Base-by-base conservation (phyloP, 345 rosid species). In the Limnanthes douglasii region DNA sequence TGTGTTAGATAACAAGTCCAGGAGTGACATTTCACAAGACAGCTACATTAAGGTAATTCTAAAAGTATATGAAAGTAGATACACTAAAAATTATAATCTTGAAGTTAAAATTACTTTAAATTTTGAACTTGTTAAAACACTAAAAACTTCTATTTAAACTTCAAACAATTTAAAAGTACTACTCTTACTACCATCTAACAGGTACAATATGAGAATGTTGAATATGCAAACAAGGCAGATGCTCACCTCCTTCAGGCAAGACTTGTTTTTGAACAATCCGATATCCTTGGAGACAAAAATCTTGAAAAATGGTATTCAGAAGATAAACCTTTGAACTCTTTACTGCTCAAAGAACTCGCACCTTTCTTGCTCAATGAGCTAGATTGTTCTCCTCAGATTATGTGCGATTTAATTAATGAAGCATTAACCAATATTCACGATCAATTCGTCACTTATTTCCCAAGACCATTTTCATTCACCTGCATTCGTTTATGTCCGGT, bases 301-400 rank as follows among this genome's bases (percentile, higher is more conserved):
- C 35, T 50, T 1, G 76, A 46, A 12, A 31, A 45, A 29, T 90
- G 94, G 95, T 31, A 68, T 51, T 51, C 85, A 2, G 23, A 66
- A 48, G 78, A 77, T 33, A 92, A 64, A 51, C 95, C 85, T 16
- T 15, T 90, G 41, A 59, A 72, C 50, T 84, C 85, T 15, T 53
- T 60, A 44, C 29, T 84, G 30, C 70, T 72, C 53, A 51, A 70
- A 21, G 54, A 73, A 28, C 1, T 72, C 19, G 79, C 72, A 32
- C 36, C 45, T 43, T 37, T 36, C 13, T 36, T 54, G 11, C 68
- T 52, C 18, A 49, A 41, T 24, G 61, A 62, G 45, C 46, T 19
- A 4, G 58, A 3, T 37, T 35, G 61, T 8, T 31, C 37, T 9
- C 76, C 43, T 58, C 78, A 44, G 24, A 66, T 80, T 54, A 65